Base-by-base conservation (phyloP, 2,329 filamentous ascomycete species). In the Simplicillium aogashimaense region DNA sequence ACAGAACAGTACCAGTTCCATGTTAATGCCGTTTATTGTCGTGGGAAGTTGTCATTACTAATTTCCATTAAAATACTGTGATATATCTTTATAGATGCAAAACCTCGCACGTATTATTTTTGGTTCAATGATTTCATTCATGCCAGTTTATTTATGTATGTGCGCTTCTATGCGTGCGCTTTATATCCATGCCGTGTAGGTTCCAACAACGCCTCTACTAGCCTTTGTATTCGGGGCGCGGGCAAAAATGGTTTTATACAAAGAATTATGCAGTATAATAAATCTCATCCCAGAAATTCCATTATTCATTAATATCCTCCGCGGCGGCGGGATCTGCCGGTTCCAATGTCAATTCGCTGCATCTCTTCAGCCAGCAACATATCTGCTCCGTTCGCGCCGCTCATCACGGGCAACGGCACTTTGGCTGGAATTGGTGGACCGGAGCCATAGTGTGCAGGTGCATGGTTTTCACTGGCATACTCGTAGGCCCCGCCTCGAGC, bases 361-460 rank as follows among this genome's bases (percentile, higher is more conserved):
- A 89, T 74, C 61, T 89, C 84, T 46, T 86, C 69, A 59, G 83
- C 73, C 39, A 89, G 61, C 15, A 81, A 76, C 58, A 70, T 68
- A 46, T 75, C 70, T 18, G 61, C 61, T 38, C 57, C 63, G 29
- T 61, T 60, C 5, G 57, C 60, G 28, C 63, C 67, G 45, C 64
- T 70, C 63, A 67, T 71, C 20, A 25, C n/a, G 18, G 55, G 53
- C 16, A 83, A 57, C 1, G 81, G 80, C 8, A 86, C 65, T 60
- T 86, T 86, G n/a, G 80, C 79, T 3, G 83, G 82, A 37, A 85
- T 71, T 0, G 78, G 76, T 11, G 82, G 81, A 1, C 54, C 58
- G 12, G 52, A 52, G 3, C 54, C 52, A 41, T 57, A 56, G 36
- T 65, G 63, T 15, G 62, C 49, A 2, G 66, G 64, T 2, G 61